A percentile compares a stretch with the other conserved stretches of the same genome.
phyloP scores from a whole-genome alignment of 371 early-diverging fungal genomes.

The Rhizomucor miehei region DNA sequence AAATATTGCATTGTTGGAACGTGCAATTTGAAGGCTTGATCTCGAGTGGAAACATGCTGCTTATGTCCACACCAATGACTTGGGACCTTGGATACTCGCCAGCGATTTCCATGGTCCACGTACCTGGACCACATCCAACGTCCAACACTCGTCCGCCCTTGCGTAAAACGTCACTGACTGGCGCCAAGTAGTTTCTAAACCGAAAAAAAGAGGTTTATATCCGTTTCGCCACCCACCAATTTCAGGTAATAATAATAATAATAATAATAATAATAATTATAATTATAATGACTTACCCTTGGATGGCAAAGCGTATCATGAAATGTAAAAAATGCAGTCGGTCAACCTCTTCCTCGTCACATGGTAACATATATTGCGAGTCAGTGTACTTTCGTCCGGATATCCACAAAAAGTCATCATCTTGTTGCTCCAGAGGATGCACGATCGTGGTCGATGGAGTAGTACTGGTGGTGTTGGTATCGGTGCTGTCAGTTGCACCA shows the following conservation, averaged over 20 bases:
- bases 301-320: constrained; percentile 50
- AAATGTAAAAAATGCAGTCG: constrained; percentile 43
- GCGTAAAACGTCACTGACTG: constrained; percentile 43
- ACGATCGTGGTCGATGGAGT: neutral
- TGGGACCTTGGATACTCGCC: constrained; percentile 55
- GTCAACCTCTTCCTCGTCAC: constrained; percentile 48
- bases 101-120: constrained; percentile 62
- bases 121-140: constrained; percentile 57
- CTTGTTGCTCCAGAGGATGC: constrained; percentile 1
- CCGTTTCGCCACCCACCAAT: neutral
- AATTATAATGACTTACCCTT: constrained; percentile 34
- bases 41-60: constrained; percentile 35
- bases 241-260: neutral
- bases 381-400: constrained; percentile 28
- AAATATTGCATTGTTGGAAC: constrained; percentile 36
- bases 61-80: constrained; percentile 48
- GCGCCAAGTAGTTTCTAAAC: constrained; percentile 48
- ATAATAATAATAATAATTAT: no score
- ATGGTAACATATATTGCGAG: constrained; percentile 37
- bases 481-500: no score
- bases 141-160: constrained; percentile 46
- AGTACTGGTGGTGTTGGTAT: neutral
- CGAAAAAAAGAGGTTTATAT: neutral
- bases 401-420: constrained; percentile 15
- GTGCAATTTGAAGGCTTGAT: constrained; percentile 43